Evolutionary conservation across 352 stramenopile genomes (phyloP), one percentile per base, ranked within the genome.

Genomic region (Phytophthora boehmeriae): DNA sequence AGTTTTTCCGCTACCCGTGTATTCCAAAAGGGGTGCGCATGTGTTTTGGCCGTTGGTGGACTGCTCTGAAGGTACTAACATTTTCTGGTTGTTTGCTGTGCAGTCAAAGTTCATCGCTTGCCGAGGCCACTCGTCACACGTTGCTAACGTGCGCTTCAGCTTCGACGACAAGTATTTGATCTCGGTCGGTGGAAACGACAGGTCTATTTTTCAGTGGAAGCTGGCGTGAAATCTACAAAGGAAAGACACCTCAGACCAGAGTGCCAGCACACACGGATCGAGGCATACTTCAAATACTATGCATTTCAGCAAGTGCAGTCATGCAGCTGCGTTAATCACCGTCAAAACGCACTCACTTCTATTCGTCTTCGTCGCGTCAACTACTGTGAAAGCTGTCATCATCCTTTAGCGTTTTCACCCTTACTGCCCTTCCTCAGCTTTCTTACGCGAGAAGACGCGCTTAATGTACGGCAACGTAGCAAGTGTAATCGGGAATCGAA

Each of bases 1-100:
- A 96, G 56, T 48, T 97, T 23, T 97, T 96, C 60, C 86, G 85
- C 48, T 97, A 93, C 44, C 91, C 91, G 22, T 90, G 84, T 68
- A 77, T 80, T 51, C 67, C 76, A 50, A 83, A 88, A 55, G 79
- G 84, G 68, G 78, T 85, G 65, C 66, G 74, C 70, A 8, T 39
- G 6, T 17, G 1, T 5, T 44, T 28, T 34, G 5, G 11, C 19
- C 25, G 5, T 22, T 71, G 41, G 55, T 59, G 27, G 17, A 25
- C 11, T 60, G 16, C 2, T 19, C 8, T 25, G 4, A 23, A 14
- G 22, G 19, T 38, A 27, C 25, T 46, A 53, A 39, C 44, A 56
- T 22, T 25, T n/a, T 28, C n/a, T 10, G 50, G 13, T 49, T 43
- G 22, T 54, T 56, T 16, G 22, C 41, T 41, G 36, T 54, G 49